phyloP scores from a whole-genome alignment of 2,329 filamentous ascomycete genomes.

The Colletotrichum brevisporum region DNA sequence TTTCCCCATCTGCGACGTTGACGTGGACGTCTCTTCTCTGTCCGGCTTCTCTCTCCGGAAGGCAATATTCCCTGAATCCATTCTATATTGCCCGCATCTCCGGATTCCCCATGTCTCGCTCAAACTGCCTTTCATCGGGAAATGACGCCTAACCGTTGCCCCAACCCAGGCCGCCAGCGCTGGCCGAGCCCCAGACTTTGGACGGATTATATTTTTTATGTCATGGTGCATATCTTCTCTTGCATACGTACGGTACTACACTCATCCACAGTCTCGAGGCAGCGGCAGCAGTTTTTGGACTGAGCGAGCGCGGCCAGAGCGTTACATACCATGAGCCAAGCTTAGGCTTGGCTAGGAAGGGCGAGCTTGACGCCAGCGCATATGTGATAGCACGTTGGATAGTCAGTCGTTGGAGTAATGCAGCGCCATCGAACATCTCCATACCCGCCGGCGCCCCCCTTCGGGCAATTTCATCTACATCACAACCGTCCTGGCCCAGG shows the following conservation, averaged over 20 bases:
- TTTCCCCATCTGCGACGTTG: background rate
- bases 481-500: conserved; percentile 53
- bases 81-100: conserved; percentile 29
- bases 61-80: conserved; percentile 17
- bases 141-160: conserved; percentile 17
- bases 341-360: conserved; percentile 24
- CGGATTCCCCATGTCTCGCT: conserved; percentile 21
- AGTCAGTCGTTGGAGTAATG: conserved; percentile 40
- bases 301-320: conserved; percentile 32
- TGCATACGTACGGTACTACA: background rate
- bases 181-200: background rate
- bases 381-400: conserved; percentile 48
- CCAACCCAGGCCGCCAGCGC: conserved; percentile 7
- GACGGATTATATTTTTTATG: background rate
- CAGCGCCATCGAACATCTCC: conserved; percentile 49
- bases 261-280: background rate
- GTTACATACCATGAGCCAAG: conserved; percentile 16
- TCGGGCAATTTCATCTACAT: conserved; percentile 62
- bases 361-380: conserved; percentile 38
- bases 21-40: background rate
- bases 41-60: background rate
- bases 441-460: conserved; percentile 46
- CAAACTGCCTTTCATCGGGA: conserved; percentile 19
- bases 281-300: background rate
- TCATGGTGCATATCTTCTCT: conserved; percentile 23